Percentiles rank a stretch among this genome's conserved stretches.
Evolutionary conservation across 768 basidiomycete species (phyloP).

Genomic region (Tricholomella constricta): DNA sequence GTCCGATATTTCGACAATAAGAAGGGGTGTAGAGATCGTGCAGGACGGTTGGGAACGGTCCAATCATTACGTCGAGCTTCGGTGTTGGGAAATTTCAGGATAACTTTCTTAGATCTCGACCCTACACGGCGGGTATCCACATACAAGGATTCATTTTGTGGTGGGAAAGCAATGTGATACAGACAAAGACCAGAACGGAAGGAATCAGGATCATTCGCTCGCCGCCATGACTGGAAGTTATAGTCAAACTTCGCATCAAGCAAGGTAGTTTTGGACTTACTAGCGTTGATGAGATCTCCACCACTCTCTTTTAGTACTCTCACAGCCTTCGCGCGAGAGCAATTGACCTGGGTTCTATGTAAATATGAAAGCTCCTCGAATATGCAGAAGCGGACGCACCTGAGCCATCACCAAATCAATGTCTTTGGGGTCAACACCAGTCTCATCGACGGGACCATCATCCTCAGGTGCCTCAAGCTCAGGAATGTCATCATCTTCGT

Average conservation of each 20-base stretch:
- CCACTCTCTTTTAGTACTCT: conserved; percentile 87
- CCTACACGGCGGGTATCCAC: conserved; percentile 2
- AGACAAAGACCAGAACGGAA: conserved; percentile 25
- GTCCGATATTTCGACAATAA: conserved; percentile 17
- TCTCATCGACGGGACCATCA: conserved; percentile 82
- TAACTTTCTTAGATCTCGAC: conserved; percentile 15
- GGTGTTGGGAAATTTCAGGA: conserved; percentile 50
- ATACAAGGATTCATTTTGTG: conserved; percentile 11
- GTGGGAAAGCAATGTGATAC: conserved; percentile 34
- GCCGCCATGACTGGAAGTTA: conserved; percentile 79
- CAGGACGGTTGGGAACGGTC: conserved; percentile 86
- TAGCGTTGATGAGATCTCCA: conserved; percentile 95
- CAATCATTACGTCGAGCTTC: conserved; percentile 82
- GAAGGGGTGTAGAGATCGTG: conserved; percentile 62
- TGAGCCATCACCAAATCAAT: conserved; percentile 90
- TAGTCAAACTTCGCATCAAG: conserved; percentile 2
- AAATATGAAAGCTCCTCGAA: neutral
- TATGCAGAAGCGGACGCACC: conserved; percentile 17
- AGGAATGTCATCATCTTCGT: conserved; percentile 82
- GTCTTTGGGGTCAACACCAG: conserved; percentile 89
- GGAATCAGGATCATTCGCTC: conserved; percentile 62
- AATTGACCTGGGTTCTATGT: conserved; percentile 64
- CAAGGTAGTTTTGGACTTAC: conserved; percentile 51
- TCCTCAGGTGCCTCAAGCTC: conserved; percentile 83
- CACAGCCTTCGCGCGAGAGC: conserved; percentile 90